Evolutionary conservation across 2,329 filamentous ascomycete genomes (phyloP), one percentile per base, ranked within the genome.

Genomic region (Neodidymelliopsis sp.): DNA sequence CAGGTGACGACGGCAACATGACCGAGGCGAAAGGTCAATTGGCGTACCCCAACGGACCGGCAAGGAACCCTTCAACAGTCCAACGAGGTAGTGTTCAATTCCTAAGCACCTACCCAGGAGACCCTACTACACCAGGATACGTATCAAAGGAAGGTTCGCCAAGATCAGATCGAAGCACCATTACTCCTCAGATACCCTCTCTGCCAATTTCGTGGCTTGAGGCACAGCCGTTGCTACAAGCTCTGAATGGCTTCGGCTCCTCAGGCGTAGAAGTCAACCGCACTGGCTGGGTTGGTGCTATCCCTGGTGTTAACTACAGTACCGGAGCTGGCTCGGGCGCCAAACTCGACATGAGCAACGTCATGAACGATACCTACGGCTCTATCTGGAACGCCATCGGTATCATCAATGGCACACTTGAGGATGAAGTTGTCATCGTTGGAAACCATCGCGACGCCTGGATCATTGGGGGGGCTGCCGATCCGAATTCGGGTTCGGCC

Each of bases 131-230:
- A 7, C 71, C 71, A 7, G 69, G 92, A 5, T 96, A 95, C 65
- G 87, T 91, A 3, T 96, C 90, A 0, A 91, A 91, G 70, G 88
- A 89, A 11, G 90, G 87, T 20, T 88, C 81, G 13, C 88, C 88
- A 12, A 84, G 91, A 24, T 79, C 84, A 42, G 85, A 90, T 13
- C 84, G 85, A 0, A 78, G 86, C 15, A 73, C 78, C 6, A 80
- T 81, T 3, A 89, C 84, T 18, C 88, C 91, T 0, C 82, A 81
- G 2, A 96, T 96, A 48, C 91, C 92, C 0, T 96, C 91, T 1
- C 76, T 96, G 6, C 91, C 91, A 2, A 89, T 96, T 28, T 96
- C 91, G 0, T 96, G 92, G 69, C 74, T 78, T 3, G 91, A 96
- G 57, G 91, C 88, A 1, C 73, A 95, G 16, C 91, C 91, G 0